Conservation (phyloP, 805 yeast genomes). For the Candida chauliodis region DNA sequence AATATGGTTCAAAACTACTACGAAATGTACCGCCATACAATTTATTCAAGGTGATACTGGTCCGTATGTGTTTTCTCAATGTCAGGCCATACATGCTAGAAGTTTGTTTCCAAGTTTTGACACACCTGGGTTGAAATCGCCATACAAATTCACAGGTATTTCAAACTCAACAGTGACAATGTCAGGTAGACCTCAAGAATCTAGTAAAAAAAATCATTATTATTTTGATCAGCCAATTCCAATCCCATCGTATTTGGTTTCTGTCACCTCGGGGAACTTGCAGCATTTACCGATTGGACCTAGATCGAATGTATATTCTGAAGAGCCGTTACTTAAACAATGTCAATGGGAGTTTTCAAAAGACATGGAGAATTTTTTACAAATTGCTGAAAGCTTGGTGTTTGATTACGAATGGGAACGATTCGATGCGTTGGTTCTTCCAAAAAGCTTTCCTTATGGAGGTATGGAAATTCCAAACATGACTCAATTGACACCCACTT, state of each 20-base stretch:
- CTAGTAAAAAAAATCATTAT: slow-evolving; percentile 15
- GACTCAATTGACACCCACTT: slow-evolving; percentile 33
- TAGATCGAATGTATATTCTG: slow-evolving; percentile 29
- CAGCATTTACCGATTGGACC: slow-evolving; percentile 30
- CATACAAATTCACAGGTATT: slow-evolving; percentile 21
- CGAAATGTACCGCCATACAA: slow-evolving; percentile 31
- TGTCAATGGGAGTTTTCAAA: slow-evolving; percentile 35
- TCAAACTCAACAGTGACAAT: slow-evolving; percentile 25
- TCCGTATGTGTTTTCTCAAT: slow-evolving; percentile 33
- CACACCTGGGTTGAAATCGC: slow-evolving; percentile 31
- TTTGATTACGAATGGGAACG: slow-evolving; percentile 33
- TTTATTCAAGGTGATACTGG: slow-evolving; percentile 32
- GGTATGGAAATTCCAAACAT: slow-evolving; percentile 39
- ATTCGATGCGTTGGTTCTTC: slow-evolving; percentile 33
- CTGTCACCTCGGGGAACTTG: slow-evolving; percentile 32
- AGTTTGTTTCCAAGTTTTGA: slow-evolving; percentile 36
- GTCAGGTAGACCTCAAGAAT: slow-evolving; percentile 27
- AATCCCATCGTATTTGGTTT: slow-evolving; percentile 32
- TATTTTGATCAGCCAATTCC: slow-evolving; percentile 32
- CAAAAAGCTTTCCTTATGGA: slow-evolving; percentile 32
- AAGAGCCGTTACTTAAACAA: slow-evolving; percentile 21
- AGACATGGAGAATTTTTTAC: slow-evolving; percentile 32
- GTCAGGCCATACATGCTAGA: slow-evolving; percentile 35
- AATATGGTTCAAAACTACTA: slow-evolving; percentile 25
- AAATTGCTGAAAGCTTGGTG: slow-evolving; percentile 30